A percentile compares a stretch with the other conserved stretches of the same genome.
Evolutionary conservation across 108 stramenopile species (phyloP).

Genomic region (Nitzschia inconspicua): DNA sequence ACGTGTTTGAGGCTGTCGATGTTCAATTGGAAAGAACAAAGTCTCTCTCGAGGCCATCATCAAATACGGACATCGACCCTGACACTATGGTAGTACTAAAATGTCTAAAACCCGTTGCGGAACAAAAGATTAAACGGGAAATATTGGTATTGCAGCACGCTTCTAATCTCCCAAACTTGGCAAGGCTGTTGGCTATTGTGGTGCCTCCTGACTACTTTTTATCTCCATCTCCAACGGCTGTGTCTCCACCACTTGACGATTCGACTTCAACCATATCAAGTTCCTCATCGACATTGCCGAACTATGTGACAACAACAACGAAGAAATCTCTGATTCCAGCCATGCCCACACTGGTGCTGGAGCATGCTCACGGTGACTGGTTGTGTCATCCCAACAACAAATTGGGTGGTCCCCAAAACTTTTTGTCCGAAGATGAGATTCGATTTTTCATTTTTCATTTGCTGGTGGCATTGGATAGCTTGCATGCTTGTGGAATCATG

Average conservation of each 20-base stretch:
- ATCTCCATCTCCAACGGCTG: not conserved
- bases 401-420: no score
- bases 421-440: conserved; percentile 79
- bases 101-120: conserved; percentile 81
- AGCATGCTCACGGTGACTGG: conserved; percentile 86
- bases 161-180: conserved; percentile 65
- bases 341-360: conserved; percentile 79
- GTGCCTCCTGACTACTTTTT: conserved; percentile 28
- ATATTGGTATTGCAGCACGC: conserved; percentile 67
- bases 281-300: conserved; percentile 8
- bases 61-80: not conserved
- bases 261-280: no score
- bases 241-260: no score
- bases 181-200: conserved; percentile 48
- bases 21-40: conserved; percentile 12
- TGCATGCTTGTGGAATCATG: conserved; percentile 87
- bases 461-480: conserved; percentile 78
- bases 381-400: conserved; percentile 68
- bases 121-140: conserved; percentile 82
- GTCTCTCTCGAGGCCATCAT: not conserved
- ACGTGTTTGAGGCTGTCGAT: conserved; percentile 86
- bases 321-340: conserved; percentile 26
- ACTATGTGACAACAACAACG: not conserved
- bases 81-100: conserved; percentile 57
- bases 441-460: conserved; percentile 86